Percentiles rank a stretch among this genome's conserved stretches.
Evolutionary conservation across 345 rosid genomes (phyloP).

Genomic region (Aegle marmelos): DNA sequence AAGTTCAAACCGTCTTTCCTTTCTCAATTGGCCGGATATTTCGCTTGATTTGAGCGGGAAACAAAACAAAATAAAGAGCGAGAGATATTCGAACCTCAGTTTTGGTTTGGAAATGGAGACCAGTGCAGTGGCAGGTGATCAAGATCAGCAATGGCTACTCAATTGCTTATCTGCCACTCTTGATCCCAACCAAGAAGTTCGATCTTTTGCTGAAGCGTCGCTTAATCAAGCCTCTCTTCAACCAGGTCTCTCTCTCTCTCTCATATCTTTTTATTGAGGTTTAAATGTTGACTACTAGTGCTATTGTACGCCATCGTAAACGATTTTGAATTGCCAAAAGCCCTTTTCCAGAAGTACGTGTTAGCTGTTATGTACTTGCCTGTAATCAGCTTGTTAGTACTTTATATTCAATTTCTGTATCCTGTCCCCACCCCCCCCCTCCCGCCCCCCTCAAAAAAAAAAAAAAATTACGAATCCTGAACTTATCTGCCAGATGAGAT

Average conservation of each 20-base stretch:
- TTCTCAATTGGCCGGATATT: neutral
- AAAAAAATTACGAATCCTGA: neutral
- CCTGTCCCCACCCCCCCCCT: neutral
- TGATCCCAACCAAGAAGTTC: slow-evolving; percentile 76
- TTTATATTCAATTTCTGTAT: neutral
- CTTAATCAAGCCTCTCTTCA: slow-evolving; percentile 83
- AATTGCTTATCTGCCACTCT: slow-evolving; percentile 85
- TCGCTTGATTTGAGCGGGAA: slow-evolving; percentile 24
- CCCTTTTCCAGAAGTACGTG: neutral
- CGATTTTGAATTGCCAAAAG: neutral
- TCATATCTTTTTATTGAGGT: neutral
- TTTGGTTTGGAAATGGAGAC: slow-evolving; percentile 24
- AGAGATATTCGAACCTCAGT: neutral
- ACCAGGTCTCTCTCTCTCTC: slow-evolving; percentile 50
- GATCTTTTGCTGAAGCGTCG: slow-evolving; percentile 84
- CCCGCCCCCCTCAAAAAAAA: neutral
- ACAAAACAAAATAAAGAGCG: neutral
- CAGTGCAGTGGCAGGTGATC: slow-evolving; percentile 38
- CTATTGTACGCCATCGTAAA: too few species aligned
- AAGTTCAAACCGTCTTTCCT: neutral
- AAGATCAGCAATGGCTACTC: slow-evolving; percentile 88
- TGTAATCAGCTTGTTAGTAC: neutral
- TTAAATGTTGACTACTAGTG: neutral
- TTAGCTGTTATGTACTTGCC: neutral
- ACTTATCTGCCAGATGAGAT: neutral